These are phyloP conservation scores for Sclerotinia glacialis DNA, from an alignment of 2,329 filamentous ascomycete species.

Conservation along the genomic window DNA sequence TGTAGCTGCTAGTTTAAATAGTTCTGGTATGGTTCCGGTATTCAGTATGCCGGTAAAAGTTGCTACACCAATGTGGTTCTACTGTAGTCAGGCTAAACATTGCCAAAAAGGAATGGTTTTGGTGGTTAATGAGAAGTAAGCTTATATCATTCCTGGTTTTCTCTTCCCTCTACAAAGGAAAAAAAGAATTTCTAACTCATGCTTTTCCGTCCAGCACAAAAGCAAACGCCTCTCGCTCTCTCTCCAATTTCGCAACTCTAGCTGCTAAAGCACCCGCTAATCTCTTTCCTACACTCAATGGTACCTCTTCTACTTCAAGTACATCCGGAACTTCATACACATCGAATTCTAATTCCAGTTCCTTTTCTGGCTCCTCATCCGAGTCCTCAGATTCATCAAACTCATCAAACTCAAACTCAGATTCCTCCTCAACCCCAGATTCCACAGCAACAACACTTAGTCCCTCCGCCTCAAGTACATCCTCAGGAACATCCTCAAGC, in stretches of 20 bases:
- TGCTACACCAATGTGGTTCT: constrained; percentile 72
- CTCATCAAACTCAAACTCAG: neutral
- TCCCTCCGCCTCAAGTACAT: neutral
- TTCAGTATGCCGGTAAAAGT: constrained; percentile 70
- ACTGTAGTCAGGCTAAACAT: constrained; percentile 71
- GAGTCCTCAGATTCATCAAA: constrained; percentile 3
- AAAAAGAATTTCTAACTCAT: no score
- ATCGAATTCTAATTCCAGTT: neutral
- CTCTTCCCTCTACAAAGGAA: no score
- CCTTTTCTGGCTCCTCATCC: constrained; percentile 2
- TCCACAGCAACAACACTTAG: neutral
- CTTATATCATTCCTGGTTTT: constrained; percentile 9
- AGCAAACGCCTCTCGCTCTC: constrained; percentile 52
- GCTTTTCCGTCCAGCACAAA: constrained; percentile 26
- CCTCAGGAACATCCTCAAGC: neutral
- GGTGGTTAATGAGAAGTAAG: constrained; percentile 54
- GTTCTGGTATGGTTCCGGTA: constrained; percentile 54
- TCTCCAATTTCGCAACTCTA: constrained; percentile 43
- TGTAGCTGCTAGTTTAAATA: constrained; percentile 51
- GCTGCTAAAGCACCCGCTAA: constrained; percentile 43
- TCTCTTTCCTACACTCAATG: constrained; percentile 39
- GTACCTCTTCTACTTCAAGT: constrained; percentile 12
- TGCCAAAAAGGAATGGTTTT: constrained; percentile 53
- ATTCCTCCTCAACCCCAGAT: neutral
- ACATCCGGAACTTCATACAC: neutral